Evolutionary conservation across 306 rosid genomes (phyloP).

Genomic region (Cicer bijugum): DNA sequence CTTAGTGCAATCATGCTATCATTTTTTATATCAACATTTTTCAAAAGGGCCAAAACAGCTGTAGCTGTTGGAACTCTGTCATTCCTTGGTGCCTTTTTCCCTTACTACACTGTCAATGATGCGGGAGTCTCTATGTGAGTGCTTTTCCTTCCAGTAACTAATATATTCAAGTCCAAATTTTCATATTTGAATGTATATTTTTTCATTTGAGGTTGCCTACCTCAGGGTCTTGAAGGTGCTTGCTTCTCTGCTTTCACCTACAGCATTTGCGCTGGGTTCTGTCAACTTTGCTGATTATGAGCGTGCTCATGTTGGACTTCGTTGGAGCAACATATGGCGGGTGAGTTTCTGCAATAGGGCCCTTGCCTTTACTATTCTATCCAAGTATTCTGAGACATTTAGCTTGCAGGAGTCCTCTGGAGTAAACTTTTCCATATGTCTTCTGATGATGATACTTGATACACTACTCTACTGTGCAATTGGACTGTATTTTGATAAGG

Average conservation of each 20-base stretch:
- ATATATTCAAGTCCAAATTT: conserved; percentile 23
- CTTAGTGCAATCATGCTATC: conserved; percentile 93
- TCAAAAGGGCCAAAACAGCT: conserved; percentile 93
- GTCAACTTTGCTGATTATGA: conserved; percentile 95
- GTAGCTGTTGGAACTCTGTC: conserved; percentile 96
- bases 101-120: conserved; percentile 85
- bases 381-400: conserved; percentile 42
- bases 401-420: conserved; percentile 83
- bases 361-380: conserved; percentile 21
- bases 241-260: conserved; percentile 93
- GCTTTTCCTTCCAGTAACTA: conserved; percentile 37
- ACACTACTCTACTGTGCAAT: conserved; percentile 75
- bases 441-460: conserved; percentile 89
- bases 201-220: conserved; percentile 45
- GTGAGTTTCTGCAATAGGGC: conserved; percentile 49
- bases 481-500: conserved; percentile 97
- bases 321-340: conserved; percentile 96
- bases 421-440: conserved; percentile 82
- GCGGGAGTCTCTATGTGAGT: conserved; percentile 82
- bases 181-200: conserved; percentile 34
- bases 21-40: conserved; percentile 85
- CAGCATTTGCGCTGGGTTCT: conserved; percentile 93
- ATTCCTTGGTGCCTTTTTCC: conserved; percentile 87
- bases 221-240: conserved; percentile 77
- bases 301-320: conserved; percentile 99